Base-by-base conservation (phyloP, 2,329 filamentous ascomycete genomes). In the Colletotrichum sp. region DNA sequence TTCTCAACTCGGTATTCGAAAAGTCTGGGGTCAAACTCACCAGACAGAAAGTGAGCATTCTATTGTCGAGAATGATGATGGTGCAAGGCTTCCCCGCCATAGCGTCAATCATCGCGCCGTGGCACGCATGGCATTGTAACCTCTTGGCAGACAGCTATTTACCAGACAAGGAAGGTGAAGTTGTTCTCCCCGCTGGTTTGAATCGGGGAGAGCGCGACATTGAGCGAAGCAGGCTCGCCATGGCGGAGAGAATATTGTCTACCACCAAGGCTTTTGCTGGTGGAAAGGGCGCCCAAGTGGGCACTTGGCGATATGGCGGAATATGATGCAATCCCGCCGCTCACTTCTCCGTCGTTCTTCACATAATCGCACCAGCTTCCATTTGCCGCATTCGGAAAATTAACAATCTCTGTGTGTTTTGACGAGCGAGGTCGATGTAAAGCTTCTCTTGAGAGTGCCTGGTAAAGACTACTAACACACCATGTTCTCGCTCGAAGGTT, bases 71-170 rank as follows among this genome's bases (percentile, higher is more conserved):
- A 4, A 65, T 8, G 36, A 55, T 64, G 21, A 72, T 72, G 52
- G 8, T 68, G 63, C 62, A 36, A 72, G 26, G 60, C 21, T 16
- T 68, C 49, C 26, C 70, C 63, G 63, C 62, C 63, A 72, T 68
- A 63, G 62, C 63, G 70, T 72, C 34, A 67, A 59, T 9, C 26
- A 60, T 62, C 52, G 49, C 36, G 63, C n/a, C 70, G 63, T 68
- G 63, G 49, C 36, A 49, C 39, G 39, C 49, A 28, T 36, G 26
- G 63, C 32, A 24, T 6, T 62, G 63, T 24, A 60, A 68, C 63
- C 49, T 62, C 70, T 72, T 52, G 63, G 70, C 63, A 10, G 9
- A 13, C 24, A 68, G 70, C 62, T 68, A 3, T 9, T 59, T 60
- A 26, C 66, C 52, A 7, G 8, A 44, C 52, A 1, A 7, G 63